phyloP scores from a whole-genome alignment of 1,284 basidiomycete species.

The Chalciporus sp. region DNA sequence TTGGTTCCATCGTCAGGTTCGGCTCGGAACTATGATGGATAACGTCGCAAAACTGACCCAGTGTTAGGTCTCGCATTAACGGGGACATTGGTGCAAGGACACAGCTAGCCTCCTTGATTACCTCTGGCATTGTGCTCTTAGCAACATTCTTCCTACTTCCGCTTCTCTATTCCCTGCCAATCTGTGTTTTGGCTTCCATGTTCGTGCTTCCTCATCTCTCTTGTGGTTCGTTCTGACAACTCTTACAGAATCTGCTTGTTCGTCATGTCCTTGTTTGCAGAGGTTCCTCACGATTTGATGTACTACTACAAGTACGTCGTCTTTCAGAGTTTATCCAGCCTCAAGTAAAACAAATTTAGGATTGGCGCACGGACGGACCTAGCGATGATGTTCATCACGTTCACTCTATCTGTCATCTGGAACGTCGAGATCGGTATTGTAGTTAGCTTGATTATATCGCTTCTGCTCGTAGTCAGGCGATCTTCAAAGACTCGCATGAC shows the following conservation, averaged over 20 bases:
- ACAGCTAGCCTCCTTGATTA: constrained; percentile 86
- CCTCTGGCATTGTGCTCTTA: constrained; percentile 73
- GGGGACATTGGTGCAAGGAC: constrained; percentile 85
- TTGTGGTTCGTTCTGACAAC: constrained; percentile 4
- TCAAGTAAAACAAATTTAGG: constrained; percentile 38
- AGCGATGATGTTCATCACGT: constrained; percentile 82
- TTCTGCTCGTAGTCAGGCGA: constrained; percentile 85
- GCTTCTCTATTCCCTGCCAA: constrained; percentile 76
- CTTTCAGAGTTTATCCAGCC: neutral
- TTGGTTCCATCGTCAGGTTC: constrained; percentile 84
- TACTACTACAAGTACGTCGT: constrained; percentile 77
- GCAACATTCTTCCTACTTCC: constrained; percentile 88
- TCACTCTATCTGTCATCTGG: constrained; percentile 79
- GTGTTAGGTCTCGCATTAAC: constrained; percentile 76
- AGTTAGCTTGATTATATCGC: constrained; percentile 81
- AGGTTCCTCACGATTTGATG: constrained; percentile 83
- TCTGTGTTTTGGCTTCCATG: constrained; percentile 81
- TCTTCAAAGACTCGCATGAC: constrained; percentile 79
- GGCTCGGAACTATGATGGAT: neutral
- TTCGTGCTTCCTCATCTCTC: constrained; percentile 38
- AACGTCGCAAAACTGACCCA: neutral
- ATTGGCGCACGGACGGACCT: constrained; percentile 91
- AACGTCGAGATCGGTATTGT: constrained; percentile 85
- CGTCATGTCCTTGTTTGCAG: constrained; percentile 82
- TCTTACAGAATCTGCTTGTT: constrained; percentile 72